Conservation (phyloP, 805 yeast genomes). For the Metschnikowia orientalis region DNA sequence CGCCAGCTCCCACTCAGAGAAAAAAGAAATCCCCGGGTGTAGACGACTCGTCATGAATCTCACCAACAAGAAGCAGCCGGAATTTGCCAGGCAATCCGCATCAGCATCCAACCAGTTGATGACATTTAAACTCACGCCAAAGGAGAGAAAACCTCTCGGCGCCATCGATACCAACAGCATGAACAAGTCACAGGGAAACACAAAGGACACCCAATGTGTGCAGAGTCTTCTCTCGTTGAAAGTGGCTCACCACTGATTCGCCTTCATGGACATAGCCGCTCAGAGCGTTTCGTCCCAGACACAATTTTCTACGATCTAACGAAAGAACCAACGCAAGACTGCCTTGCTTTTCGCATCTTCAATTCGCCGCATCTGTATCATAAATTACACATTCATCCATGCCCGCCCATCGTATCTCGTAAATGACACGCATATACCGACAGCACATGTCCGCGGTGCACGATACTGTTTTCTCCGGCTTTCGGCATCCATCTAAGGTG, state of each 20-base stretch:
- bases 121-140: slow-evolving; percentile 16
- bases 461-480: no score
- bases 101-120: slow-evolving; percentile 16
- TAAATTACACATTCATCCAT: no score
- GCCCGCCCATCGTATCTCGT: no score
- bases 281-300: no score
- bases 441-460: no score
- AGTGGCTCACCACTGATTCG: slow-evolving; percentile 9
- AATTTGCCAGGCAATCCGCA: slow-evolving; percentile 15
- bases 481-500: no score
- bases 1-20: slow-evolving; percentile 6
- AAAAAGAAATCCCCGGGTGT: slow-evolving; percentile 6
- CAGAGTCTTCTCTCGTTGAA: slow-evolving; percentile 18
- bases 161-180: slow-evolving; percentile 11
- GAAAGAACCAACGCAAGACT: not conserved
- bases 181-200: slow-evolving; percentile 3
- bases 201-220: slow-evolving; percentile 18
- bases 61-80: slow-evolving; percentile 19
- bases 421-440: no score
- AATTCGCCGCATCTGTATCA: no score
- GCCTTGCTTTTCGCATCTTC: no score
- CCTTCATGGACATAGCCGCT: not conserved
- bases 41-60: slow-evolving; percentile 17
- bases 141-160: slow-evolving; percentile 17
- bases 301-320: not conserved